Evolutionary conservation across 2,329 filamentous ascomycete genomes (phyloP).

Genomic region (Pseudocercospora fijiensis): DNA sequence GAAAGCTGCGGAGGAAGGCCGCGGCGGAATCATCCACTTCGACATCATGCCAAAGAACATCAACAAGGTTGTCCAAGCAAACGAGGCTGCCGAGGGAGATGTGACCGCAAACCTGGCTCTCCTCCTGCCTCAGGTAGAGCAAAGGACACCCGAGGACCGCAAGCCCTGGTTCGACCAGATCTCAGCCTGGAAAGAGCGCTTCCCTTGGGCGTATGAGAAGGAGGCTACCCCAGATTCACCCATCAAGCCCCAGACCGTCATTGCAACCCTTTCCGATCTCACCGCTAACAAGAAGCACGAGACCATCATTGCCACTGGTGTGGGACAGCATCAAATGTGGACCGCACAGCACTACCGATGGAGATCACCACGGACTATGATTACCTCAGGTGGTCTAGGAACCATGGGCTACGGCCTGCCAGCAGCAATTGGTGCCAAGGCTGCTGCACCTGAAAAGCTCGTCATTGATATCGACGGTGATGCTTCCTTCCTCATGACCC

Average conservation of each 20-base stretch:
- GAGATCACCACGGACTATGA: conserved; percentile 87
- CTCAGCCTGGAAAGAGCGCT: conserved; percentile 83
- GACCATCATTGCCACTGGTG: conserved; percentile 88
- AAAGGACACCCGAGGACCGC: conserved; percentile 63
- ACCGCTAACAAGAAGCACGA: conserved; percentile 76
- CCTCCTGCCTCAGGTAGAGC: conserved; percentile 70
- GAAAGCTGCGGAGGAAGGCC: conserved; percentile 76
- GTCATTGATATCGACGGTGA: conserved; percentile 97
- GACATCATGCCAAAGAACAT: conserved; percentile 99
- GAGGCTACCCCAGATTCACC: conserved; percentile 66
- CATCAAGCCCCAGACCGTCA: conserved; percentile 93
- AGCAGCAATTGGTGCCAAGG: conserved; percentile 92
- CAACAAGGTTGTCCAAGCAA: conserved; percentile 98
- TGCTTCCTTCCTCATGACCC: conserved; percentile 98
- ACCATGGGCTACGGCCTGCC: conserved; percentile 97
- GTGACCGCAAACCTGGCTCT: conserved; percentile 74
- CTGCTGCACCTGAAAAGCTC: conserved; percentile 74
- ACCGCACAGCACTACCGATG: conserved; percentile 94
- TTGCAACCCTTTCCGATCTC: conserved; percentile 84
- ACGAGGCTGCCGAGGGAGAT: conserved; percentile 91
- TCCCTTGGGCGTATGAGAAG: conserved; percentile 83
- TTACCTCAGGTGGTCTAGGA: conserved; percentile 92
- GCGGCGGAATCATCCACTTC: conserved; percentile 94
- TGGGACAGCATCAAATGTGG: conserved; percentile 99
- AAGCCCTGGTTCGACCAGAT: conserved; percentile 90